Evolutionary conservation across 1,139 yeast species (phyloP).

Genomic region (Blastobotrys illinoisensis): DNA sequence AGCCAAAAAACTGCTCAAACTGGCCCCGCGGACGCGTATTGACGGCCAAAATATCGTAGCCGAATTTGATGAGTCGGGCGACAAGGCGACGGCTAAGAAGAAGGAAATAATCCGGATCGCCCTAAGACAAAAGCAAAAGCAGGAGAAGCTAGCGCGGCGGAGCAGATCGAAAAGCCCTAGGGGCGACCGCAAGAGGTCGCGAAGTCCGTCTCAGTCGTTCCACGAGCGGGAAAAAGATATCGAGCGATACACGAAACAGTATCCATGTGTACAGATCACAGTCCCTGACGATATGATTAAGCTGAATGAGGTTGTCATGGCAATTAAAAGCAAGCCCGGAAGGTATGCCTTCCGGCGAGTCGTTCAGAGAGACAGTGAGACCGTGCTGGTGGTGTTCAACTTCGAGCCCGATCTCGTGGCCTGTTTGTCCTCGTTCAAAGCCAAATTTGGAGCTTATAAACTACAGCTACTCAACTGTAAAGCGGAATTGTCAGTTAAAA

Average conservation of each 20-base stretch:
- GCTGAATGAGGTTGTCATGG: neutral
- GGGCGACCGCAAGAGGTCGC: constrained; percentile 8
- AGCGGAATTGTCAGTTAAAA: neutral
- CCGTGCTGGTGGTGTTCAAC: neutral
- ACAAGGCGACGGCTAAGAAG: constrained; percentile 20
- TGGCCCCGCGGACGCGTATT: neutral
- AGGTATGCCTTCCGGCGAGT: neutral
- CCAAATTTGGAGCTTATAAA: neutral
- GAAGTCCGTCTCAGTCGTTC: neutral
- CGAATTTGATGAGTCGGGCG: constrained; percentile 34
- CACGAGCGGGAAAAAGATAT: constrained; percentile 7
- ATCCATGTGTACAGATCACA: neutral
- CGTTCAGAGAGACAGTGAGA: neutral
- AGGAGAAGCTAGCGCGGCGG: constrained; percentile 1
- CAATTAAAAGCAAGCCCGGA: neutral
- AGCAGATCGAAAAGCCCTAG: constrained; percentile 1
- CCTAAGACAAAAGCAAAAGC: neutral
- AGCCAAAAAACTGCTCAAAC: constrained; percentile 40
- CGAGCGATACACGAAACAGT: constrained; percentile 11
- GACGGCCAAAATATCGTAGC: neutral
- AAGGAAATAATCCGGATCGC: constrained; percentile 11
- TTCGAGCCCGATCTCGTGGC: neutral
- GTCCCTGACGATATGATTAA: neutral
- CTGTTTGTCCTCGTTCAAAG: neutral
- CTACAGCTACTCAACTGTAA: neutral